These are phyloP conservation scores for Nakazawaea populi DNA, from an alignment of 805 yeast genomes.

Conservation along the genomic window DNA sequence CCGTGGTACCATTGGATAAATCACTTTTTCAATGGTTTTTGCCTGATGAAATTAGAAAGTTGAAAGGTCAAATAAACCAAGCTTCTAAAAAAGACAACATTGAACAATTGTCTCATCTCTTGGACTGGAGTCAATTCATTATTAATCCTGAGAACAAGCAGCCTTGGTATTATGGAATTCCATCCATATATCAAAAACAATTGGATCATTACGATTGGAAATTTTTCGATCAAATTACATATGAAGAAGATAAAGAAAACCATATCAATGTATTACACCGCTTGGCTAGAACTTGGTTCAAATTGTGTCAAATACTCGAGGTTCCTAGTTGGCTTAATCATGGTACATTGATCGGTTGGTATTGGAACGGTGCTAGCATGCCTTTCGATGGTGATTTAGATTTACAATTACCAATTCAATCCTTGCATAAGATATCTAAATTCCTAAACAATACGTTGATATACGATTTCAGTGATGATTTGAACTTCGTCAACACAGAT, in stretches of 20 bases:
- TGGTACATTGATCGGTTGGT: constrained; percentile 53
- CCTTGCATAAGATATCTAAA: constrained; percentile 27
- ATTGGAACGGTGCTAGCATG: constrained; percentile 50
- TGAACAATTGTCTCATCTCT: background rate
- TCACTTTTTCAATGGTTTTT: constrained; percentile 6
- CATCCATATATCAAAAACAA: constrained; percentile 6
- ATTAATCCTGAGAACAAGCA: background rate
- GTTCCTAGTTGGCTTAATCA: constrained; percentile 54
- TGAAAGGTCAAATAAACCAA: background rate
- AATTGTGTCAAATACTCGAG: constrained; percentile 36
- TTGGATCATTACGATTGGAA: constrained; percentile 42
- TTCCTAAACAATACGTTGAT: constrained; percentile 38
- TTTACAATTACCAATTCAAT: constrained; percentile 45
- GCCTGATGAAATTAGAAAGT: constrained; percentile 2
- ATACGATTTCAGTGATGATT: constrained; percentile 28
- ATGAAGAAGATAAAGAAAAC: constrained; percentile 24
- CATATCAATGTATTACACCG: constrained; percentile 32
- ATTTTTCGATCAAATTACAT: constrained; percentile 37
- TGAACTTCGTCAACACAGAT: constrained; percentile 42
- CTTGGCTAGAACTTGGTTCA: constrained; percentile 39
- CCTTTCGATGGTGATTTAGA: constrained; percentile 62
- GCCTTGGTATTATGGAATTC: constrained; percentile 10
- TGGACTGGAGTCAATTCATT: constrained; percentile 1
- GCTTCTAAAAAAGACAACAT: background rate
- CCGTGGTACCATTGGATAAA: background rate